phyloP scores from a whole-genome alignment of 139 green algal genomes.

The Gonium pectorale region DNA sequence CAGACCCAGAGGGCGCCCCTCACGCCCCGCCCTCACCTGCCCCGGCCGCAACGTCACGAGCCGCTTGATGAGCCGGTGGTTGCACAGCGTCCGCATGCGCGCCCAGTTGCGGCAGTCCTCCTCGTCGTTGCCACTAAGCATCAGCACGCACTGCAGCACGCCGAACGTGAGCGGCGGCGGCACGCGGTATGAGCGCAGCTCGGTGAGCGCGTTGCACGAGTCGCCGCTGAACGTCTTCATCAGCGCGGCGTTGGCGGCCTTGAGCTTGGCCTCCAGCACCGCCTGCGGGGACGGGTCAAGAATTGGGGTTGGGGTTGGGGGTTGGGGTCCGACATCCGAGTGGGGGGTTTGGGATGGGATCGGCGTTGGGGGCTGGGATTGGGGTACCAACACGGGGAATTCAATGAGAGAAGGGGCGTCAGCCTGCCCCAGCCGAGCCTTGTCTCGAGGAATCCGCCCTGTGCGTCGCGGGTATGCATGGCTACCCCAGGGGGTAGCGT shows the following conservation, averaged over 20 bases:
- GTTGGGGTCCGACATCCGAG: too few species aligned
- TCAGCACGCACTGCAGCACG: conserved; percentile 56
- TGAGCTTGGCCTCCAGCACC: conserved; percentile 40
- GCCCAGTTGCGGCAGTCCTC: conserved; percentile 57
- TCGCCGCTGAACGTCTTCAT: conserved; percentile 52
- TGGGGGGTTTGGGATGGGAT: too few species aligned
- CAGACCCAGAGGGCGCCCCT: background rate
- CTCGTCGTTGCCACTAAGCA: conserved; percentile 41
- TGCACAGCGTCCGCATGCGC: conserved; percentile 51
- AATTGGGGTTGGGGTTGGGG: too few species aligned
- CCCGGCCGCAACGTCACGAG: conserved; percentile 36
- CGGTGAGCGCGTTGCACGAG: conserved; percentile 41
- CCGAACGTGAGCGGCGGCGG: conserved; percentile 54
- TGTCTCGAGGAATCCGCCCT: too few species aligned
- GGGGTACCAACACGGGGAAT: too few species aligned
- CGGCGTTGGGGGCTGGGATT: too few species aligned
- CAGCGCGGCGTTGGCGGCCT: conserved; percentile 51
- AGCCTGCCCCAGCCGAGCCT: too few species aligned
- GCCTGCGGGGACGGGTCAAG: conserved; percentile 3
- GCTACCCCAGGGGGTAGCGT: too few species aligned
- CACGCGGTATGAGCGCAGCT: conserved; percentile 57
- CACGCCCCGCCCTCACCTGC: conserved; percentile 5
- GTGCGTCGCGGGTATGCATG: too few species aligned
- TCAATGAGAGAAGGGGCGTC: too few species aligned
- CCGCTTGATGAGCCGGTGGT: conserved; percentile 47